Evolutionary conservation across 2,329 filamentous ascomycete genomes (phyloP), one percentile per base, ranked within the genome.

Genomic region (Botryosphaeria dothidea): DNA sequence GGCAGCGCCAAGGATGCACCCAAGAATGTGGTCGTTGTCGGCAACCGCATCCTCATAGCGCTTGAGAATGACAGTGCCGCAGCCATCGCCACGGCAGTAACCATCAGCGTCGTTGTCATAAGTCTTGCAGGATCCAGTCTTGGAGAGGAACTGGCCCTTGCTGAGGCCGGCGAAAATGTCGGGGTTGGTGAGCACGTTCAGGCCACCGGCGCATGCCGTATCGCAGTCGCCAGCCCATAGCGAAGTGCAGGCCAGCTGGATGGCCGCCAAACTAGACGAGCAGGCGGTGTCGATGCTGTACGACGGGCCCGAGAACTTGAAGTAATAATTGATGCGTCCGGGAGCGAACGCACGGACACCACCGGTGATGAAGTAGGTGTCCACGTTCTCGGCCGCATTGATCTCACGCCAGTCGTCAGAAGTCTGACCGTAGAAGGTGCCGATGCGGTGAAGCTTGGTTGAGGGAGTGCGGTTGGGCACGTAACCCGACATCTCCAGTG

Each of bases 101-200:
- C 92, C 92, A 77, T 93, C 90, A 2, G 92, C 92, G 41, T 84
- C 86, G 68, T 92, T 89, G 75, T 94, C 91, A 73, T 92, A 95
- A 0, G 91, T 92, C 72, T 92, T 91, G 77, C 91, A 93, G 67
- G 87, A 85, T 7, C 91, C 90, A 61, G 86, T 91, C 79, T 90
- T 90, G 31, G 90, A 92, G 69, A 94, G 79, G 78, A 94, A 93
- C 71, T 92, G 89, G 13, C 90, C 91, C 69, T 90, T 87, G 72
- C 88, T 90, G 7, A 94, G 81, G 69, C 90, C 90, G 11, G 89
- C 84, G 78, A 92, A 92, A 80, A 91, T 91, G 75, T 93, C 91
- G 0, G 91, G 90, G 78, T 92, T 93, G 61, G 90, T 93, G 77
- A 93, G 82, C 66, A 92, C 88, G 58, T 91, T 92, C 21, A 92